Conservation (phyloP, 2,329 filamentous ascomycete genomes). For the Amylocarpus encephaloides region DNA sequence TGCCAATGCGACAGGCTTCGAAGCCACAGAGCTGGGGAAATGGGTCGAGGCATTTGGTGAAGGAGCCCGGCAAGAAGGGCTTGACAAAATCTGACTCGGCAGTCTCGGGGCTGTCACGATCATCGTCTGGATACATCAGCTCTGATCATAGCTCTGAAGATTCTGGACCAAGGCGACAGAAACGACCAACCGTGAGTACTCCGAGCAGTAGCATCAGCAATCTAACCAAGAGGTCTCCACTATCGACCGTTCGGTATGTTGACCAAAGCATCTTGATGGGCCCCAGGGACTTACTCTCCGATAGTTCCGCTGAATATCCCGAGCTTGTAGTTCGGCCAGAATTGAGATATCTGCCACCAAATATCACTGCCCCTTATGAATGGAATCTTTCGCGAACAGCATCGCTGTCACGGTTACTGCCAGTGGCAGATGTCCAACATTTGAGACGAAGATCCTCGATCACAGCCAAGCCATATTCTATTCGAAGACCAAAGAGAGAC, state of each 20-base stretch:
- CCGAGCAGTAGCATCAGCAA: constrained; percentile 27
- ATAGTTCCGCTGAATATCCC: constrained; percentile 23
- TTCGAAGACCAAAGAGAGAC: constrained; percentile 10
- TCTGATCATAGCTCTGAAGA: constrained; percentile 12
- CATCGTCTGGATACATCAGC: constrained; percentile 14
- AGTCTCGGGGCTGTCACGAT: constrained; percentile 17
- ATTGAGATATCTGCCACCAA: constrained; percentile 20
- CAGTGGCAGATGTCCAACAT: constrained; percentile 15
- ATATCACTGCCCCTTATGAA: constrained; percentile 20
- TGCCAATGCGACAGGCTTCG: constrained; percentile 6
- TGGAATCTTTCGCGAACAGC: constrained; percentile 18
- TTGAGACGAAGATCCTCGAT: constrained; percentile 14
- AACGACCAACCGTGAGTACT: constrained; percentile 17
- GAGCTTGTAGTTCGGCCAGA: constrained; percentile 21
- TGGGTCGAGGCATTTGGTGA: constrained; percentile 20
- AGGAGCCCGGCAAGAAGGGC: constrained; percentile 5
- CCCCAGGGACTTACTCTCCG: constrained; percentile 5
- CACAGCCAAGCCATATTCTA: constrained; percentile 5
- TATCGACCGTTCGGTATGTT: constrained; percentile 24
- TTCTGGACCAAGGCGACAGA: constrained; percentile 7
- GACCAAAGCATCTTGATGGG: neutral
- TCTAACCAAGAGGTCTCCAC: constrained; percentile 21
- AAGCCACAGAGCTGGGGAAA: constrained; percentile 16
- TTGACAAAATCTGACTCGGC: constrained; percentile 18
- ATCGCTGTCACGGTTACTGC: constrained; percentile 15